Evolutionary conservation across 1,284 basidiomycete species (phyloP), one percentile per base, ranked within the genome.

Genomic region (Fomitopsis pinicola): DNA sequence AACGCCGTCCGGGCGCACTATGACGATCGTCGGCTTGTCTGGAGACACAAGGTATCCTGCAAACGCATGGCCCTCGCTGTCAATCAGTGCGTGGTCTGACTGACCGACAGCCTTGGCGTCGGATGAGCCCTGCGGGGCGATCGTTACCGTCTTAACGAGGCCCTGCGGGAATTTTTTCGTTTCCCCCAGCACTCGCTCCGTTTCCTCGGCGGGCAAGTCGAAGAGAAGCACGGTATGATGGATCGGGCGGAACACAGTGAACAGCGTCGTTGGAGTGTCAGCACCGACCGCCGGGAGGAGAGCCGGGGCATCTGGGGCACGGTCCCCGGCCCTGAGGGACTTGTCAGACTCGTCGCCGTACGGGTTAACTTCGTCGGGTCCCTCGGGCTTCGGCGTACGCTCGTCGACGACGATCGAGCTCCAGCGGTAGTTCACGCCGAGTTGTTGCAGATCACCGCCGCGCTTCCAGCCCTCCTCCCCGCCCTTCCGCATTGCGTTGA

Each of bases 331-430:
- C n/a, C 36, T 36, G 52, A 54, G 72, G 5, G 78, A 26, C 4
- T 65, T 66, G 14, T 62, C 42, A 5, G 14, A 17, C 5, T 10
- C 30, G 10, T 48, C 53, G 1, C 65, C 57, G 46, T 70, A 68
- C 33, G 68, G 58, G 57, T 66, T 62, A 19, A 59, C 71, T 12
- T 58, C 45, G 0, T 17, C n/a, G 50, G 36, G 54, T 9, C n/a
- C 26, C 30, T 57, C 38, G 9, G 61, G 59, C 17, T 65, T 61
- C 6, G 66, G 65, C 42, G 44, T 36, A 15, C 46, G 50, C 58
- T 79, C 77, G 56, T 80, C 78, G 12, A 79, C 42, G 30, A 80
- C 72, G 54, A 81, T 75, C 7, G 75, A 30, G 52, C 52, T 54
- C 52, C 52, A 54, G 33, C 52, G 35, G 35, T 54, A 54, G 52